Evolutionary conservation across 345 rosid species (phyloP).

Genomic region (Salix caprea): DNA sequence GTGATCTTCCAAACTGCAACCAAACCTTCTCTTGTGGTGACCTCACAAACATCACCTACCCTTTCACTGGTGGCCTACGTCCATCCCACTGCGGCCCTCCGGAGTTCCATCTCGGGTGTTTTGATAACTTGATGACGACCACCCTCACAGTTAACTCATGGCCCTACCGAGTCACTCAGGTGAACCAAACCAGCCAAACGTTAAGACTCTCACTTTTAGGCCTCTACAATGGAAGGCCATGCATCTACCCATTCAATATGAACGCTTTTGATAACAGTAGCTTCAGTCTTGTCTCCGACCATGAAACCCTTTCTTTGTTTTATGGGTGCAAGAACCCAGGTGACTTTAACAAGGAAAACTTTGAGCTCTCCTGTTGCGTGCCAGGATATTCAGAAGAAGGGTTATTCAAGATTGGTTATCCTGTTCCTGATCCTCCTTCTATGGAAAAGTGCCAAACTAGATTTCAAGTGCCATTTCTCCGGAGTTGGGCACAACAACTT

Average conservation of each 20-base stretch:
- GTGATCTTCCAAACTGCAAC: not conserved
- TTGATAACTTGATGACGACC: not conserved
- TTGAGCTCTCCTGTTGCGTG: conserved; percentile 17
- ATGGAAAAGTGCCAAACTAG: not conserved
- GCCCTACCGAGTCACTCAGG: conserved; percentile 19
- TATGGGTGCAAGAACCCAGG: conserved; percentile 9
- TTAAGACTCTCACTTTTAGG: conserved; percentile 30
- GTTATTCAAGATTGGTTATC: conserved; percentile 18
- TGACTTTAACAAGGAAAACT: not conserved
- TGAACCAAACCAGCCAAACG: conserved; percentile 17
- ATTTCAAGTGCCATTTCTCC: conserved; percentile 17
- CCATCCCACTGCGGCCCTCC: conserved; percentile 45
- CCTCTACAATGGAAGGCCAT: conserved; percentile 20
- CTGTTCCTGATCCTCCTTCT: too few species aligned
- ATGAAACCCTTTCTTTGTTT: conserved; percentile 20
- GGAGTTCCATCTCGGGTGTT: conserved; percentile 32
- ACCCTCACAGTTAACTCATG: conserved; percentile 13
- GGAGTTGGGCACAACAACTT: conserved; percentile 1
- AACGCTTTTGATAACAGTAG: conserved; percentile 21
- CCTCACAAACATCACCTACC: conserved; percentile 30
- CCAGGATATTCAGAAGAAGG: not conserved
- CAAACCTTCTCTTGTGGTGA: conserved; percentile 32
- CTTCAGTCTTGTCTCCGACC: conserved; percentile 9
- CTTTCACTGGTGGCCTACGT: conserved; percentile 46
- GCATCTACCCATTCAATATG: conserved; percentile 17